Evolutionary conservation across 495 filamentous ascomycete species (phyloP).

Genomic region (Peziza echinospora): DNA sequence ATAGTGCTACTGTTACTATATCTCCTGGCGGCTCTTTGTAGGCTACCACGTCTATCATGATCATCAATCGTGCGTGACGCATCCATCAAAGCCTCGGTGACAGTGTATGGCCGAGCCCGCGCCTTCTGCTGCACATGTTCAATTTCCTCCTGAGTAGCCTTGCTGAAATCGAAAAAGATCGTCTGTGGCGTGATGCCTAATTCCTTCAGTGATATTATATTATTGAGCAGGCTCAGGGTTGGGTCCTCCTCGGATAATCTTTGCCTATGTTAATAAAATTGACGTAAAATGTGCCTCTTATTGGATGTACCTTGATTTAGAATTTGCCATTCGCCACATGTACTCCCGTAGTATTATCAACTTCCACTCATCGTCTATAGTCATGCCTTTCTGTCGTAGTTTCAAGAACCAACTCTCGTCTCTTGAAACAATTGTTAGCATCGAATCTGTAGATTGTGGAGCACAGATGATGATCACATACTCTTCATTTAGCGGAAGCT

Average conservation of each 20-base stretch:
- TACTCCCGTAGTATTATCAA: slow-evolving; percentile 70
- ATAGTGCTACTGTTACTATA: background rate
- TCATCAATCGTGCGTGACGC: slow-evolving; percentile 77
- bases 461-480: background rate
- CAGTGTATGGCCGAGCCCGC: slow-evolving; percentile 40
- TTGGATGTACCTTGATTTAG: slow-evolving; percentile 42
- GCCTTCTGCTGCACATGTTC: slow-evolving; percentile 4
- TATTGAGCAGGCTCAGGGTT: slow-evolving; percentile 34
- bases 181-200: slow-evolving; percentile 62
- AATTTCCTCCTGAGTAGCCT: slow-evolving; percentile 16
- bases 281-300: too few species aligned
- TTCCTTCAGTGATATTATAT: slow-evolving; percentile 45
- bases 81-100: slow-evolving; percentile 77
- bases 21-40: background rate
- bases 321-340: slow-evolving; percentile 63
- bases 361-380: slow-evolving; percentile 71
- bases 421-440: slow-evolving; percentile 6
- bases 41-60: slow-evolving; percentile 2
- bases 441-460: too few species aligned
- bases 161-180: slow-evolving; percentile 68
- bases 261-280: too few species aligned
- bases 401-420: slow-evolving; percentile 86
- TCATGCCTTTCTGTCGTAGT: slow-evolving; percentile 65
- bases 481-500: slow-evolving; percentile 59
- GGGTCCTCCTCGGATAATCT: slow-evolving; percentile 23